Conservation (phyloP, 1,284 basidiomycete species). For the Boletellus sp. region DNA sequence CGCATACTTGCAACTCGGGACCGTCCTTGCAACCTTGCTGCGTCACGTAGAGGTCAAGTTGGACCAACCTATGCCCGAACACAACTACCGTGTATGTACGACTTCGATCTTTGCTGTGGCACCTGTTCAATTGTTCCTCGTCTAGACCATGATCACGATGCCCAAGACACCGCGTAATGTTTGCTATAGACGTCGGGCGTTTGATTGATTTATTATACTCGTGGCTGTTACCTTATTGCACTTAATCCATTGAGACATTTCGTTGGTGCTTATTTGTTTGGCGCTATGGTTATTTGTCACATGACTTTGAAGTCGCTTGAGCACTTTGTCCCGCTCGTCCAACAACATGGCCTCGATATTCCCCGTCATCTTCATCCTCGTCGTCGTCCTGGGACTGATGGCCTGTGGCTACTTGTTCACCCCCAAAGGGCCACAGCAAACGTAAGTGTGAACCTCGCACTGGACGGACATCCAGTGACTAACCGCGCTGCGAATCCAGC, state of each 20-base stretch:
- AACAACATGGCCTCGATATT: conserved; percentile 50
- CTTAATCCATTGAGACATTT: conserved; percentile 1
- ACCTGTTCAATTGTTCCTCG: conserved; percentile 4
- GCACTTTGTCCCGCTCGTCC: background rate
- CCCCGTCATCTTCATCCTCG: conserved; percentile 53
- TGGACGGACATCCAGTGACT: background rate
- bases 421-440: conserved; percentile 85
- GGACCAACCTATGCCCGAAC: conserved; percentile 65
- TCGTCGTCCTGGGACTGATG: conserved; percentile 62
- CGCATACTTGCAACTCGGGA: conserved; percentile 91
- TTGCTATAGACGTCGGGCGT: conserved; percentile 42
- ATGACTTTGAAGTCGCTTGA: conserved; percentile 2
- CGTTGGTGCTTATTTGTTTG: background rate
- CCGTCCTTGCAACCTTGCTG: conserved; percentile 78
- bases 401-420: conserved; percentile 63
- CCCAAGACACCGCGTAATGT: conserved; percentile 54
- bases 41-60: conserved; percentile 76
- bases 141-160: conserved; percentile 69
- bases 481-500: conserved; percentile 39
- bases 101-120: background rate
- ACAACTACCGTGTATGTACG: conserved; percentile 83
- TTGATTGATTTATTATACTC: conserved; percentile 19
- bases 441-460: conserved; percentile 50
- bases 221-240: conserved; percentile 7
- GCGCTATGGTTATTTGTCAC: conserved; percentile 1